Conservation (phyloP, 169 alveolate genomes). For the Plasmodium adleri region DNA sequence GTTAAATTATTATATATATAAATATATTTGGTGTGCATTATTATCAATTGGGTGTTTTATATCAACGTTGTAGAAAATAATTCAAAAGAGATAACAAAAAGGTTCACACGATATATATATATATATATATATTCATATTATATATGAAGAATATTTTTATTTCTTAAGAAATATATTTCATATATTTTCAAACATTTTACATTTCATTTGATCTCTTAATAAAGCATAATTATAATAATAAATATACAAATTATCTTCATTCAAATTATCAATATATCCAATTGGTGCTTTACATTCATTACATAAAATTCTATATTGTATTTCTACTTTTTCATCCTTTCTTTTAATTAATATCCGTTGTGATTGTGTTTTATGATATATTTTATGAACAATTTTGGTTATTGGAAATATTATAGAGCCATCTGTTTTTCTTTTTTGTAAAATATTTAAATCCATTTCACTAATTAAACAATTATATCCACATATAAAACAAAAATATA, state of each 20-base stretch:
- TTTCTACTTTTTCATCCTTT: conserved; percentile 25
- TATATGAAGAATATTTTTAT: too few species aligned
- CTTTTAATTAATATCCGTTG: conserved; percentile 46
- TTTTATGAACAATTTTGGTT: conserved; percentile 43
- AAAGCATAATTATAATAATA: conserved; percentile 70
- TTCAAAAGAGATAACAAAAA: too few species aligned
- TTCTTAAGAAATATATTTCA: too few species aligned
- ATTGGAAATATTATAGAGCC: conserved; percentile 60
- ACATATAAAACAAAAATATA: conserved; percentile 74
- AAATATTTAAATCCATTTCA: conserved; percentile 49
- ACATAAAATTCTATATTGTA: conserved; percentile 60
- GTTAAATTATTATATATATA: too few species aligned
- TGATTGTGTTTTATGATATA: conserved; percentile 60
- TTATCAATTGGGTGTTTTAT: too few species aligned
- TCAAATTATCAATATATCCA: conserved; percentile 44
- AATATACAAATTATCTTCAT: conserved; percentile 22
- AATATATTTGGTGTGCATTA: too few species aligned
- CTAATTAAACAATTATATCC: conserved; percentile 72
- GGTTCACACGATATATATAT: too few species aligned
- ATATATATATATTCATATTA: too few species aligned
- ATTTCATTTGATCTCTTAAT: conserved; percentile 43
- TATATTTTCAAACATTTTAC: conserved; percentile 31
- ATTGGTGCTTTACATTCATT: conserved; percentile 73
- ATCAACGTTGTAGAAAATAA: too few species aligned
- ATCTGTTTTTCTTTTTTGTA: conserved; percentile 66